Evolutionary conservation across 129 eudicot genomes (phyloP).

Genomic region (Centaurea solstitialis): DNA sequence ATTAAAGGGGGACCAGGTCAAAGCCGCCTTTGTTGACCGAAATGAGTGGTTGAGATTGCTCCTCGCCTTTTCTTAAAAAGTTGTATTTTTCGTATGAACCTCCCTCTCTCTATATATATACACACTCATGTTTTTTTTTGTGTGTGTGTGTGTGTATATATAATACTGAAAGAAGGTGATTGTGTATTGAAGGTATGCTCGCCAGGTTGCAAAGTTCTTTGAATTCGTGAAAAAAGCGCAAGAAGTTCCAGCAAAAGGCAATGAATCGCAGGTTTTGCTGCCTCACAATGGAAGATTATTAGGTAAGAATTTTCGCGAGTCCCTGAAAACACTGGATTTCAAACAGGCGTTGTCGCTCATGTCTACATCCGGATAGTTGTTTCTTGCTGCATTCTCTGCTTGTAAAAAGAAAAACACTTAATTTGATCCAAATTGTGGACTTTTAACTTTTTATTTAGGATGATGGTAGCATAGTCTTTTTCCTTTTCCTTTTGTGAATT

Average conservation of each 20-base stretch:
- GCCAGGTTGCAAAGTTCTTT: constrained; percentile 73
- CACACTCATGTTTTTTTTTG: no score
- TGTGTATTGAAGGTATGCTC: constrained; percentile 65
- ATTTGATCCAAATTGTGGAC: background rate
- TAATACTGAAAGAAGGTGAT: background rate
- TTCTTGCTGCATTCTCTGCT: background rate
- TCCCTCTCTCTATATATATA: no score
- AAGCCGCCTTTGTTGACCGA: no score
- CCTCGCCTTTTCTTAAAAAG: no score
- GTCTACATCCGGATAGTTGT: constrained; percentile 27
- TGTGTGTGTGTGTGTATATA: no score
- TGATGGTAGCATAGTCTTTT: background rate
- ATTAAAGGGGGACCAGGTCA: no score
- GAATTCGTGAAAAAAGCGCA: constrained; percentile 61
- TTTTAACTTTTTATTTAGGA: background rate
- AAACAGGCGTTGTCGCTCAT: constrained; percentile 42
- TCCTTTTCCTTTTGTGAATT: background rate
- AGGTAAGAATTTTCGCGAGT: constrained; percentile 41
- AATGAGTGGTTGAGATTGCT: no score
- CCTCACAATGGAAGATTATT: constrained; percentile 48
- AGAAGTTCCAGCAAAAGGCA: constrained; percentile 29
- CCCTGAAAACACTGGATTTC: constrained; percentile 47
- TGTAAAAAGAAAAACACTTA: background rate
- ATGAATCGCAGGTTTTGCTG: constrained; percentile 33
- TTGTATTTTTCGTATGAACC: no score